phyloP scores from a whole-genome alignment of 176 grass and related monocot species.

The Lolium rigidum region DNA sequence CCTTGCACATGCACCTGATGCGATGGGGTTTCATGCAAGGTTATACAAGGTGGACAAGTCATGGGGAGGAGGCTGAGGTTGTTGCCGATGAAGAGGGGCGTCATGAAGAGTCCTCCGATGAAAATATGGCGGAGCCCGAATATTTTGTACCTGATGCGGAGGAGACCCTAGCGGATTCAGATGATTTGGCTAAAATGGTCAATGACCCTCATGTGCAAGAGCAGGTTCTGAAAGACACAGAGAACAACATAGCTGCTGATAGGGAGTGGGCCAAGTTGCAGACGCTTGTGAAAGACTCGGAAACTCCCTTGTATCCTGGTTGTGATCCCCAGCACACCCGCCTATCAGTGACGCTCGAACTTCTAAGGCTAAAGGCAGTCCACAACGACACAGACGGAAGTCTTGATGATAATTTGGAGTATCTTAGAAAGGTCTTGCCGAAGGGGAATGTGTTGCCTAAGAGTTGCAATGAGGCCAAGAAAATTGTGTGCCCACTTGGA shows the following conservation, averaged over 20 bases:
- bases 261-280: background rate
- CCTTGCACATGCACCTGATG: background rate
- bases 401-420: too few species aligned
- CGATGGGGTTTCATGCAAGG: background rate
- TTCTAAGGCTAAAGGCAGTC: background rate
- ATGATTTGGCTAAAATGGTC: background rate
- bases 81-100: background rate
- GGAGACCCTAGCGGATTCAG: background rate
- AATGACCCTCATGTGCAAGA: background rate
- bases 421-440: too few species aligned
- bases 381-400: background rate
- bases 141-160: background rate
- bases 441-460: too few species aligned
- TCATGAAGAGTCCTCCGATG: background rate
- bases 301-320: background rate
- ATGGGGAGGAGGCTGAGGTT: background rate
- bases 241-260: background rate
- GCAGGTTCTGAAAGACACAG: background rate
- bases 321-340: background rate
- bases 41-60: slow-evolving; percentile 3
- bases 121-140: background rate
- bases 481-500: slow-evolving; percentile 10
- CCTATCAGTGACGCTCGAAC: background rate
- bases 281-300: background rate
- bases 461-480: too few species aligned